Base-by-base conservation (phyloP, 2,329 filamentous ascomycete species). In the Aureobasidium sp. region DNA sequence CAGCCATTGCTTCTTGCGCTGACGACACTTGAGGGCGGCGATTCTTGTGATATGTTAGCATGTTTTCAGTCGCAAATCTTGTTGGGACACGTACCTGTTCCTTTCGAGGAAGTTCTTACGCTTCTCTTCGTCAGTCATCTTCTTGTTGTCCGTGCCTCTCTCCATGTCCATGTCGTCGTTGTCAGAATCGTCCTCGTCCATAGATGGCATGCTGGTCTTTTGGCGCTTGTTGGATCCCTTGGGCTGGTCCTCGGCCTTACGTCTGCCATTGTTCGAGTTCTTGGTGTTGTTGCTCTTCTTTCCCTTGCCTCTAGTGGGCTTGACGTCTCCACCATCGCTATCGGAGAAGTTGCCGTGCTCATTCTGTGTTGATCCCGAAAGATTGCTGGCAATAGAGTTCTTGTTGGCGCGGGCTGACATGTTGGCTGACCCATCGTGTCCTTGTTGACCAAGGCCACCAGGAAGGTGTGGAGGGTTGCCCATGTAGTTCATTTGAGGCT, bases 121-220 rank as follows among this genome's bases (percentile, higher is more conserved):
- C 80, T 99, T 99, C 79, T 99, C 94, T 71, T 97, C 94, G 62
- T 97, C 94, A 0, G 92, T 97, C 91, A 97, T 96, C 80, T 96
- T 97, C 74, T 86, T 88, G 46, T 80, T 79, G 69, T 87, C 84
- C 44, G 80, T 78, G 6, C 60, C 50, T 56, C 32, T 47, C 36
- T 53, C 39, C 44, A 77, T 75, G 4, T 79, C 75, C 52, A 84
- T 79, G 56, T 80, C 82, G 6, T 84, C 80, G 55, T 84, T 82
- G 51, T 80, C 83, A 66, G 80, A 80, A 58, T 76, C 79, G 5
- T 83, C 79, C 5, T 83, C 78, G 5, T 84, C 80, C 23, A 66
- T 67, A 63, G 69, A 67, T 61, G 78, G 76, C 20, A 74, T 73
- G 62, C 73, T 69, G 3, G 74, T 80, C 76, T 92, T 94, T 1